phyloP scores from a whole-genome alignment of 768 basidiomycete genomes.

The Mycena vulgaris region DNA sequence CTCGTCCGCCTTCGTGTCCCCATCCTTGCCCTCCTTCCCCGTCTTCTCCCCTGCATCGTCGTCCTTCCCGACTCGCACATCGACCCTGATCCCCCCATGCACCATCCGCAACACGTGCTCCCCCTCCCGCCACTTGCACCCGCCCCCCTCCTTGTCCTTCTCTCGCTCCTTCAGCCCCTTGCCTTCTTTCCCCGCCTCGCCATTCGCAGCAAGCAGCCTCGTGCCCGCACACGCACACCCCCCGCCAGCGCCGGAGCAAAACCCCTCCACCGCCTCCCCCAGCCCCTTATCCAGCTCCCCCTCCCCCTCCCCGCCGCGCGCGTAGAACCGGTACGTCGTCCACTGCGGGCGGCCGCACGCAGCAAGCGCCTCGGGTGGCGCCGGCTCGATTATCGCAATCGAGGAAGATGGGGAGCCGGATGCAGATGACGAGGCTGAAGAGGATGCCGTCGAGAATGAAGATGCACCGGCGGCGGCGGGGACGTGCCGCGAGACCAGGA shows the following conservation, averaged over 20 bases:
- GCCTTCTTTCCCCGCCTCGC: too few species aligned
- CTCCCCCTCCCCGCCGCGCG: conserved; percentile 42
- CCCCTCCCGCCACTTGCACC: conserved; percentile 42
- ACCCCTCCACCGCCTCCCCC: conserved; percentile 58
- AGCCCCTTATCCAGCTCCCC: conserved; percentile 56
- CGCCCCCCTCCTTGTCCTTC: too few species aligned
- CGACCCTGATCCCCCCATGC: conserved; percentile 52
- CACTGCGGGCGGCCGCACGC: conserved; percentile 65
- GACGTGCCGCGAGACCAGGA: conserved; percentile 63
- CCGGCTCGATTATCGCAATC: too few species aligned
- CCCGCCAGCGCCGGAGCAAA: conserved; percentile 40
- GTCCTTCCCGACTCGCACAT: conserved; percentile 36
- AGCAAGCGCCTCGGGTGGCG: conserved; percentile 38
- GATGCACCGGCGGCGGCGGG: conserved; percentile 39
- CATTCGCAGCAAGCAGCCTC: too few species aligned
- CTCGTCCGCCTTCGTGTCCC: conserved; percentile 12
- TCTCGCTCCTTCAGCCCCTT: too few species aligned
- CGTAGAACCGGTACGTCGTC: conserved; percentile 68
- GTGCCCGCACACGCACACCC: conserved; percentile 9
- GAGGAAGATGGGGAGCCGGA: too few species aligned
- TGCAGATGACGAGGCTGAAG: conserved; percentile 34
- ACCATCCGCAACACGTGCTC: conserved; percentile 56
- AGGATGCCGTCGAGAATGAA: conserved; percentile 32
- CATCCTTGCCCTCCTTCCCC: conserved; percentile 27
- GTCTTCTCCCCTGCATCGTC: conserved; percentile 27